These are phyloP conservation scores for Phyllosticta citriasiana DNA, from an alignment of 2,329 filamentous ascomycete species.

Conservation along the genomic window DNA sequence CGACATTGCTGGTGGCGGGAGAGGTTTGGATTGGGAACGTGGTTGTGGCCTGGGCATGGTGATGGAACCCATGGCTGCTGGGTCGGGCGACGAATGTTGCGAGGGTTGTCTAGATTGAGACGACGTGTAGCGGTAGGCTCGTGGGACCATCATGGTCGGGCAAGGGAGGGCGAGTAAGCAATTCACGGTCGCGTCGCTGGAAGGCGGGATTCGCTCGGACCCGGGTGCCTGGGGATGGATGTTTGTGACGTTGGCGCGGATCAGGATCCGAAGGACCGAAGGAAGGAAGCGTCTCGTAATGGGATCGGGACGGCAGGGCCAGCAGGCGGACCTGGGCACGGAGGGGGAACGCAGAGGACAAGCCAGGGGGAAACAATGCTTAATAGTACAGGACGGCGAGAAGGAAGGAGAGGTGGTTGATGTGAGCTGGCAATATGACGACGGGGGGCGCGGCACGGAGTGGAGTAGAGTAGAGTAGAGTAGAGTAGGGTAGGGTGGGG, in stretches of 20 bases:
- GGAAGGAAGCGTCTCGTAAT: constrained; percentile 9
- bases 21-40: background rate
- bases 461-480: no score
- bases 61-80: constrained; percentile 5
- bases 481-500: background rate
- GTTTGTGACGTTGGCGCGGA: constrained; percentile 7
- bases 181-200: background rate
- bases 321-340: background rate
- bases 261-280: constrained; percentile 4
- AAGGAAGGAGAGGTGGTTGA: background rate
- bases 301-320: background rate
- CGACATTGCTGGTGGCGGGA: constrained; percentile 14
- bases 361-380: background rate
- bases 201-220: constrained; percentile 1
- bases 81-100: background rate
- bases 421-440: background rate
- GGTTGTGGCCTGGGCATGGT: constrained; percentile 3
- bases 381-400: background rate
- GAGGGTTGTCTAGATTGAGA: constrained; percentile 12
- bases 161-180: constrained; percentile 3
- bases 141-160: constrained; percentile 34
- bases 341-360: constrained; percentile 11
- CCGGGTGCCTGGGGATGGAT: background rate
- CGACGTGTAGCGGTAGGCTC: constrained; percentile 35
- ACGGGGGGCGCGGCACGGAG: background rate